A percentile compares a stretch with the other conserved stretches of the same genome.
Conservation (phyloP, 2,329 filamentous ascomycete genomes). For the Curvularia eragrostidis region DNA sequence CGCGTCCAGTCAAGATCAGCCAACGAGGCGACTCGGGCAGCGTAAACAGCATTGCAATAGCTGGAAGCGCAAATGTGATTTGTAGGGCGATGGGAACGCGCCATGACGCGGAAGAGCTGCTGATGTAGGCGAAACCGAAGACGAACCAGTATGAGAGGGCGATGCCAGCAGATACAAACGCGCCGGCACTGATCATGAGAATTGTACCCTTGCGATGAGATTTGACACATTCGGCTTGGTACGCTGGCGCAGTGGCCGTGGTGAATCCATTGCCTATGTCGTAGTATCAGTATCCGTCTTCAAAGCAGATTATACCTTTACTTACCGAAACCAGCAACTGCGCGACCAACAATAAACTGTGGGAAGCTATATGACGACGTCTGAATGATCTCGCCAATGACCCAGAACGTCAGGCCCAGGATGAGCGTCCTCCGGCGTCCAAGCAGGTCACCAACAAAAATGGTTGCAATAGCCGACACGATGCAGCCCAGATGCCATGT, state of each 20-base stretch:
- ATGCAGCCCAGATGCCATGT: slow-evolving; percentile 61
- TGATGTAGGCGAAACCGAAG: slow-evolving; percentile 58
- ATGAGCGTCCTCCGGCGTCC: slow-evolving; percentile 59
- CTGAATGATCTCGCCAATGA: slow-evolving; percentile 58
- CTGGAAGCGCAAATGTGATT: slow-evolving; percentile 62
- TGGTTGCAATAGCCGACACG: slow-evolving; percentile 60
- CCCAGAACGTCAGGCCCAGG: slow-evolving; percentile 58
- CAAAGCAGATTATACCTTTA: slow-evolving; percentile 22
- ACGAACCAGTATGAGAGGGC: slow-evolving; percentile 61
- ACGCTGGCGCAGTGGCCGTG: slow-evolving; percentile 60
- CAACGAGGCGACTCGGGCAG: slow-evolving; percentile 66
- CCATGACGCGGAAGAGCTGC: slow-evolving; percentile 51
- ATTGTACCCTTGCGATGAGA: slow-evolving; percentile 54
- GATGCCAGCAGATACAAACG: slow-evolving; percentile 59
- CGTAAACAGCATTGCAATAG: slow-evolving; percentile 59
- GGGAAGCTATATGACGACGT: slow-evolving; percentile 54
- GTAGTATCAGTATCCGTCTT: neutral
- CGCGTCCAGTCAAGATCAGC: slow-evolving; percentile 63
- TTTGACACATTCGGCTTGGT: slow-evolving; percentile 59
- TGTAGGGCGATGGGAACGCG: slow-evolving; percentile 65
- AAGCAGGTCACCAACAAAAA: slow-evolving; percentile 57
- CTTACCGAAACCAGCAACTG: slow-evolving; percentile 58
- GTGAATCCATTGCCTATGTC: slow-evolving; percentile 59
- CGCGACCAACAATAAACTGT: slow-evolving; percentile 60
- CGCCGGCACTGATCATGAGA: slow-evolving; percentile 57